Evolutionary conservation across 2,329 filamentous ascomycete genomes (phyloP), one percentile per base, ranked within the genome.

Genomic region (Pseudopyricularia javanii): DNA sequence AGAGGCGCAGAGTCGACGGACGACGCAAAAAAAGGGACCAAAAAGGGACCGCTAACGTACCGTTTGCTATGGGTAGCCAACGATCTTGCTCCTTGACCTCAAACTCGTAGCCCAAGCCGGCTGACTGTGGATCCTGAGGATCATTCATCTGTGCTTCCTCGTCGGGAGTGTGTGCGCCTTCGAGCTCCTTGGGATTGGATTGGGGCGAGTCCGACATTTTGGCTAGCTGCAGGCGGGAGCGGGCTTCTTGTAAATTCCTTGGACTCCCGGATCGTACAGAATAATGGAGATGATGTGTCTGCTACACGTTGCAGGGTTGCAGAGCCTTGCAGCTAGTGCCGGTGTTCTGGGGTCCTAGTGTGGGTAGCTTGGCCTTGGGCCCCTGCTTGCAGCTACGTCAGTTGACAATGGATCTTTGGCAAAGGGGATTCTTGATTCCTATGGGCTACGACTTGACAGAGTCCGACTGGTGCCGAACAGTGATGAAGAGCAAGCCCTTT

Each of bases 11-110:
- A 43, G 37, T 4, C 22, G 17, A 50, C 28, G 43, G 49, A 51
- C 43, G 28, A 32, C 14, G 32, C 20, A 14, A 9, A 6, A 22
- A 48, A 65, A 69, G 68, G 67, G 67, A 69, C 68, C 69, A 74
- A 74, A 72, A 76, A 77, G 75, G 75, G 72, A 53, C 37, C 17
- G 37, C 37, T 74, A 72, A 93, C 93, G 81, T 81, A 98, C 93
- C 93, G 90, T 98, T 98, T 75, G 93, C 93, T 81, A 98, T 98
- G 69, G 93, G 93, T 70, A 98, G 82, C 93, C 93, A 98, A 79
- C 93, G 80, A 74, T 98, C 93, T 74, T 98, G 93, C 74, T 98
- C 93, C 79, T 97, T 97, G 72, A 97, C 91, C 74, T 97, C 91
- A 70, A 96, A 95, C 75, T 97, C 91, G 68, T 89, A 89, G 71